These are phyloP conservation scores for Gaeumannomyces sp. DNA, from an alignment of 2,329 filamentous ascomycete species.

Conservation along the genomic window DNA sequence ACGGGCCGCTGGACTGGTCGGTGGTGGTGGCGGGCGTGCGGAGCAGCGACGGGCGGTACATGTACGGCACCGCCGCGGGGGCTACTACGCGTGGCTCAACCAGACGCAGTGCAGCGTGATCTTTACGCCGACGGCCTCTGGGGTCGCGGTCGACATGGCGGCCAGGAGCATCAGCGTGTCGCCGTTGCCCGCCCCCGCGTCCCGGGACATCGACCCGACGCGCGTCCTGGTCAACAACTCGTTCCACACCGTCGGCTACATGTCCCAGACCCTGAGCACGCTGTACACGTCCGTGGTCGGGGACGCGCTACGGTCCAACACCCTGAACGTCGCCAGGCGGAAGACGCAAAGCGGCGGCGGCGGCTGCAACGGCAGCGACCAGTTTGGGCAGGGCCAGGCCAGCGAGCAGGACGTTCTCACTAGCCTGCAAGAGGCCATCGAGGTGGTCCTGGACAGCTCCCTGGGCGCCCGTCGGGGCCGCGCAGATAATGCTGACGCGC, in stretches of 20 bases:
- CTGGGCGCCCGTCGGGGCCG: no score
- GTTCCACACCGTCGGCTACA: conserved; percentile 27
- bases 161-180: conserved; percentile 23
- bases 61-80: conserved; percentile 24
- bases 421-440: no score
- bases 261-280: conserved; percentile 30
- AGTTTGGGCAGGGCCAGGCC: no score
- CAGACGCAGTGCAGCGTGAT: conserved; percentile 25
- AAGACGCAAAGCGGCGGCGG: no score
- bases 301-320: conserved; percentile 16
- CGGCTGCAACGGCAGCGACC: no score
- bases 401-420: no score
- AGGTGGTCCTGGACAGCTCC: no score
- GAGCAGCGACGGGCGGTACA: conserved; percentile 20
- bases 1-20: conserved; percentile 22
- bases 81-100: conserved; percentile 24
- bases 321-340: no score
- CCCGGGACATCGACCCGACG: conserved; percentile 20
- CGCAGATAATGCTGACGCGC: no score
- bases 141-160: conserved; percentile 23
- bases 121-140: conserved; percentile 23
- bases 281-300: conserved; percentile 30
- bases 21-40: conserved; percentile 26
- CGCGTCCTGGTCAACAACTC: conserved; percentile 24
- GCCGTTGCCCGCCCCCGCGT: conserved; percentile 8